A percentile compares a stretch with the other conserved stretches of the same genome.
Evolutionary conservation across 1,139 yeast species (phyloP).

Genomic region (Schwanniomyces etchellsii): DNA sequence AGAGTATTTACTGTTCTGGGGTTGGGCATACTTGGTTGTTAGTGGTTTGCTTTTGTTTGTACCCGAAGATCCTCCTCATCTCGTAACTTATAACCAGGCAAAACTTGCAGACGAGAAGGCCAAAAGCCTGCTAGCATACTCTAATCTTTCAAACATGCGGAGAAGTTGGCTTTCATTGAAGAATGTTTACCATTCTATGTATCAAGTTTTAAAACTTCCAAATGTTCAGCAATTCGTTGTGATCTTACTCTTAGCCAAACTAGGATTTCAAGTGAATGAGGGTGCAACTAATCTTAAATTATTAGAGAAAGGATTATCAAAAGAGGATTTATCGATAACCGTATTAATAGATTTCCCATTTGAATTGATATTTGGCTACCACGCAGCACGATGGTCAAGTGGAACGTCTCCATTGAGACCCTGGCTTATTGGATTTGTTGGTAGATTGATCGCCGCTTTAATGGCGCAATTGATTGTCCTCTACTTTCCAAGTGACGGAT

Average conservation of each 20-base stretch:
- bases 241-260: conserved; percentile 73
- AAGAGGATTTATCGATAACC: conserved; percentile 89
- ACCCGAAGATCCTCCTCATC: conserved; percentile 62
- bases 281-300: conserved; percentile 90
- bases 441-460: conserved; percentile 70
- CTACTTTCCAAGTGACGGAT: conserved; percentile 60
- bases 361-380: conserved; percentile 90
- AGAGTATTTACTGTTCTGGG: conserved; percentile 74
- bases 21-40: conserved; percentile 61
- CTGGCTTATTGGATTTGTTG: conserved; percentile 88
- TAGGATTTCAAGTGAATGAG: conserved; percentile 94
- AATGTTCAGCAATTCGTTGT: conserved; percentile 71
- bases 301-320: conserved; percentile 87
- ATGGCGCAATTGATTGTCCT: conserved; percentile 72
- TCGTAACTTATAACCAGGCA: conserved; percentile 34
- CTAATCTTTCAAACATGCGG: conserved; percentile 16
- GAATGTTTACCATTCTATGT: conserved; percentile 70
- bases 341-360: conserved; percentile 94
- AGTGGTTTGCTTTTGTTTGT: conserved; percentile 59
- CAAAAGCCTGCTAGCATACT: conserved; percentile 16
- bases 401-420: conserved; percentile 72
- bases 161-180: conserved; percentile 24
- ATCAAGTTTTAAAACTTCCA: conserved; percentile 66
- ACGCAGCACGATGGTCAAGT: conserved; percentile 92
- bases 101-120: conserved; percentile 30